Conservation (phyloP, 495 filamentous ascomycete species). For the Acidomyces sp. region DNA sequence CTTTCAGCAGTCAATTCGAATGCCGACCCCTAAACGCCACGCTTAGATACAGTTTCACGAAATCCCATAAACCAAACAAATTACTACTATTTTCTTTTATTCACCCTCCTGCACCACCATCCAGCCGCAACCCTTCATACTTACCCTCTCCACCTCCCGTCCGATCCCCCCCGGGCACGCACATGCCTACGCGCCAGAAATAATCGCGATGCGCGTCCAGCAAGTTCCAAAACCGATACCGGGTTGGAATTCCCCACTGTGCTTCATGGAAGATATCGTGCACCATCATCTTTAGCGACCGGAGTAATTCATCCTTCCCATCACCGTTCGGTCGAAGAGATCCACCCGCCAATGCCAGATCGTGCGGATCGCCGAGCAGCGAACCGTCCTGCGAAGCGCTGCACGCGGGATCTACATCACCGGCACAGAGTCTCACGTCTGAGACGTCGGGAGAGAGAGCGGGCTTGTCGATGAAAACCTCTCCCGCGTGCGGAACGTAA, state of each 20-base stretch:
- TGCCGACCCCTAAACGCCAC: too few species aligned
- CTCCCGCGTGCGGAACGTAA: constrained; percentile 68
- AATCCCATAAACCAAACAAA: too few species aligned
- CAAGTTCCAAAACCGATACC: constrained; percentile 73
- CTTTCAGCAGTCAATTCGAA: too few species aligned
- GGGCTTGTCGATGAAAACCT: constrained; percentile 67
- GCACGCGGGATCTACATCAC: constrained; percentile 57
- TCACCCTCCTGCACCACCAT: neutral
- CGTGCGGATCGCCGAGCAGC: too few species aligned
- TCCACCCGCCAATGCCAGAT: neutral
- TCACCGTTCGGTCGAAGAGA: neutral
- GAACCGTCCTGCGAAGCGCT: constrained; percentile 39
- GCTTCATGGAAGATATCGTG: constrained; percentile 23
- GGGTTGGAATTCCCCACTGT: constrained; percentile 42
- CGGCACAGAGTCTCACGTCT: constrained; percentile 60
- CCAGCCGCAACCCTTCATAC: constrained; percentile 10
- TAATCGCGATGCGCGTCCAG: constrained; percentile 94
- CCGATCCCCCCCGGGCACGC: constrained; percentile 72
- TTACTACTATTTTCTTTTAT: too few species aligned
- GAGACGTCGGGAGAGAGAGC: constrained; percentile 49
- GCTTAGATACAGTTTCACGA: too few species aligned
- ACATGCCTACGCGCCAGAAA: constrained; percentile 85
- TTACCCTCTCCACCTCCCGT: constrained; percentile 49
- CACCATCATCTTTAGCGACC: constrained; percentile 8
- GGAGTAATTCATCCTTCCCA: constrained; percentile 10